Evolutionary conservation across 257 asterid genomes (phyloP).

Genomic region (Anisodus acutangulus): DNA sequence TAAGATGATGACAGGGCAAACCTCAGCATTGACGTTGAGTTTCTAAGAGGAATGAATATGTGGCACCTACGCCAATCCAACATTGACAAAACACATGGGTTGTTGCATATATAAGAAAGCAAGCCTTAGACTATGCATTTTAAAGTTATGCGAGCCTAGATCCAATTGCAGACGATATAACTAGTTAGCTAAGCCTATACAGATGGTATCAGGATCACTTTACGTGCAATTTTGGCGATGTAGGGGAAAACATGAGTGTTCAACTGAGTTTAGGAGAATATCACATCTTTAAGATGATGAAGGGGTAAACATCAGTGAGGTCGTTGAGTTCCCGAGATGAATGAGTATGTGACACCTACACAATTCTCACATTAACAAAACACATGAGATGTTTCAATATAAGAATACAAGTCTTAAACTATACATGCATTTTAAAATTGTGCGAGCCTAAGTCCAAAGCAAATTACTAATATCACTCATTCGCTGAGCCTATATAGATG

Average conservation of each 20-base stretch:
- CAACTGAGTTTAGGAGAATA: not conserved
- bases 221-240: not conserved
- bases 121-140: not conserved
- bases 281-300: not conserved
- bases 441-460: too few relatives aligned
- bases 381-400: too few relatives aligned
- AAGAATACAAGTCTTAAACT: too few relatives aligned
- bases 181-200: not conserved
- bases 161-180: not conserved
- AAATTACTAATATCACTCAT: too few relatives aligned
- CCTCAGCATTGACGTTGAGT: not conserved
- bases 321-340: too few relatives aligned
- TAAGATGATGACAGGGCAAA: not conserved
- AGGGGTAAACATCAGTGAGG: too few relatives aligned
- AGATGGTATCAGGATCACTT: not conserved
- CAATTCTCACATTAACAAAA: too few relatives aligned
- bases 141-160: not conserved
- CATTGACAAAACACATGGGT: not conserved
- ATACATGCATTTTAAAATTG: too few relatives aligned
- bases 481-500: too few relatives aligned
- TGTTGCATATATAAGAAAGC: not conserved
- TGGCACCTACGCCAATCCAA: not conserved
- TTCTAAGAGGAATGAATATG: not conserved
- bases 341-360: too few relatives aligned
- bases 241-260: not conserved